Conservation (phyloP, 345 rosid species). For the Populus nigra region DNA sequence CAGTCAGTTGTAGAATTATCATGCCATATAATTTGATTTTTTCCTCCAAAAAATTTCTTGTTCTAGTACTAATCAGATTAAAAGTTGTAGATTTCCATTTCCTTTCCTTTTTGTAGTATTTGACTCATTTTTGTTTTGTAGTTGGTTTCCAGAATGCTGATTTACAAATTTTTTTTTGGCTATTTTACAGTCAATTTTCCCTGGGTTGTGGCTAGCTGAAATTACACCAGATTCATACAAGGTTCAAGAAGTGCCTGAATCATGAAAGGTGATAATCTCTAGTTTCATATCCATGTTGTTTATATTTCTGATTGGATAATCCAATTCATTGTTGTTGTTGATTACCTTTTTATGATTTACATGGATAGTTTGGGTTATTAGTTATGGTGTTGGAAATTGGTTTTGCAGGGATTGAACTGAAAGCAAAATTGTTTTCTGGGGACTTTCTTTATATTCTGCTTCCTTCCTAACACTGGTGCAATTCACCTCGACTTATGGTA, state of each 20-base stretch:
- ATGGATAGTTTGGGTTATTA: not conserved
- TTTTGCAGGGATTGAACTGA: conserved; percentile 14
- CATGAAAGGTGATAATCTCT: conserved; percentile 27
- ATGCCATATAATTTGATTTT: not conserved
- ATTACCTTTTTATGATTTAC: not conserved
- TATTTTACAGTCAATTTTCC: conserved; percentile 23
- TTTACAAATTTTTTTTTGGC: not conserved
- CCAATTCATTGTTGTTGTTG: not conserved
- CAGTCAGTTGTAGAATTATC: not conserved
- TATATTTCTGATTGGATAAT: not conserved
- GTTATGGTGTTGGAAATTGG: not conserved
- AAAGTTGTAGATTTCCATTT: not conserved
- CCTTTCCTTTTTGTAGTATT: not conserved
- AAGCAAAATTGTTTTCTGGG: not conserved
- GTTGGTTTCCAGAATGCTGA: not conserved
- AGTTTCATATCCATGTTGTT: not conserved
- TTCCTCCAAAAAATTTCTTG: not conserved
- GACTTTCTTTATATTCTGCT: conserved; percentile 11
- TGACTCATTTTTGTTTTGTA: not conserved
- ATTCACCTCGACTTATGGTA: conserved; percentile 21
- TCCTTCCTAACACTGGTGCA: conserved; percentile 16
- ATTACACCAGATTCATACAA: conserved; percentile 26
- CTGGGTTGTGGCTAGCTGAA: conserved; percentile 30
- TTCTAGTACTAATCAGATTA: not conserved
- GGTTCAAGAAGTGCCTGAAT: conserved; percentile 25